Base-by-base conservation (phyloP, 2,329 filamentous ascomycete species). In the Epichloe coenophiala region DNA sequence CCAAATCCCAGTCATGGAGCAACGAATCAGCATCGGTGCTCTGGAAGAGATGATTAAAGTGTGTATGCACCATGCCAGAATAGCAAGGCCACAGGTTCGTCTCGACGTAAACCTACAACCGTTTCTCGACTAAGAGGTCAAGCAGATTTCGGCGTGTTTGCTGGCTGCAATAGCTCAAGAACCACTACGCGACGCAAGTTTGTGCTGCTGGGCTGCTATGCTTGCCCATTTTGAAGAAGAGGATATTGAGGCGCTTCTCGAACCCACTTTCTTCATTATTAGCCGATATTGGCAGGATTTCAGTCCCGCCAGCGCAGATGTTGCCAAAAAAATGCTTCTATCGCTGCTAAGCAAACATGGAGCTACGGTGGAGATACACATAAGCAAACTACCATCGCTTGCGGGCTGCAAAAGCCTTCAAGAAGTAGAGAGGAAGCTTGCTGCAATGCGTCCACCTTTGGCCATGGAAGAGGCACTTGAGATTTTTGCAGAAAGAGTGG, bases 251-350 rank as follows among this genome's bases (percentile, higher is more conserved):
- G 75, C 80, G 27, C 75, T 96, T 38, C 71, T 97, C 8, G 89
- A 95, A 62, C 89, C 91, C 52, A 95, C 90, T 0, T 88, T 97
- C 57, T 89, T 90, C 49, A 80, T 95, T 40, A 81, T 97, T 46
- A 82, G 85, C 23, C 82, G 84, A 57, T 84, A 93, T 60, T 98
- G 93, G 93, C 56, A 65, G 4, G 63, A 60, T 1, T 82, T 97
- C 51, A 80, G 82, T 21, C 69, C 75, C 4, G 63, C 71, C 3
- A 83, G 83, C 2, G 80, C 78, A 54, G 60, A 74, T 3, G 72
- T 74, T 50, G 84, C 83, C 3, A 73, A 79, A 53, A 75, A 75
- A 15, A 73, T 89, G 55, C 72, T 97, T 23, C 68, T 73, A 11
- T 74, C 75, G 51, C 71, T 95, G 38, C 68, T 93, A 39, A 71